A percentile compares a stretch with the other conserved stretches of the same genome.
phyloP scores from a whole-genome alignment of 2,329 filamentous ascomycete species.

The Fusarium verrucosum region DNA sequence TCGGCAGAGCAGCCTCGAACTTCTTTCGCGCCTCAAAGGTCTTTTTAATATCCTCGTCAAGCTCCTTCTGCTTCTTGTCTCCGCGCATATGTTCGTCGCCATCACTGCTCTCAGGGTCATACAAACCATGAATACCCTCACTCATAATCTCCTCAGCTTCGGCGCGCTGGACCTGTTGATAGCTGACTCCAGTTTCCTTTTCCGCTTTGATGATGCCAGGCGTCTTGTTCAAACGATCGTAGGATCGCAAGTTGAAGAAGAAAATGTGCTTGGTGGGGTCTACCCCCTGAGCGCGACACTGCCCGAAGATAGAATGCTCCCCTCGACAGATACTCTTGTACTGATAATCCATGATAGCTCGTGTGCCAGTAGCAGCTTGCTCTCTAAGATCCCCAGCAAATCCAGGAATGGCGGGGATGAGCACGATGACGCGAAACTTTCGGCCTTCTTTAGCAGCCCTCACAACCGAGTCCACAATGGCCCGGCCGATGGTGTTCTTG shows the following conservation, averaged over 20 bases:
- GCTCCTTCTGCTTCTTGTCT: constrained; percentile 49
- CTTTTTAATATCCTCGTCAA: constrained; percentile 49
- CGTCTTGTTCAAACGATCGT: constrained; percentile 90
- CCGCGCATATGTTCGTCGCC: constrained; percentile 61
- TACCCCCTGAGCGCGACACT: constrained; percentile 75
- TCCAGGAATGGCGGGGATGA: constrained; percentile 91
- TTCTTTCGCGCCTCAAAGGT: constrained; percentile 59
- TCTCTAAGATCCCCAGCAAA: constrained; percentile 92
- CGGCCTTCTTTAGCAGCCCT: constrained; percentile 81
- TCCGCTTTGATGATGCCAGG: constrained; percentile 77
- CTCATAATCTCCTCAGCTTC: constrained; percentile 90
- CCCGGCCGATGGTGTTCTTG: constrained; percentile 84
- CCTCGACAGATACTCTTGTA: constrained; percentile 96
- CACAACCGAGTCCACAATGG: constrained; percentile 91
- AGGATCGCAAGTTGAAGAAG: constrained; percentile 92
- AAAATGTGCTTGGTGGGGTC: constrained; percentile 86
- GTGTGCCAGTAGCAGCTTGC: constrained; percentile 82
- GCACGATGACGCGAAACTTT: constrained; percentile 88
- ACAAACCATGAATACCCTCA: constrained; percentile 71
- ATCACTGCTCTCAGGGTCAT: constrained; percentile 55
- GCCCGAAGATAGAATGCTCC: constrained; percentile 87
- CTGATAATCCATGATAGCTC: constrained; percentile 98
- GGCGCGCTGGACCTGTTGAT: constrained; percentile 86
- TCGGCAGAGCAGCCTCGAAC: constrained; percentile 61
- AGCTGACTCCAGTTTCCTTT: constrained; percentile 81